Evolutionary conservation across 768 basidiomycete genomes (phyloP), one percentile per base, ranked within the genome.

Genomic region (Tulasnella sp.): DNA sequence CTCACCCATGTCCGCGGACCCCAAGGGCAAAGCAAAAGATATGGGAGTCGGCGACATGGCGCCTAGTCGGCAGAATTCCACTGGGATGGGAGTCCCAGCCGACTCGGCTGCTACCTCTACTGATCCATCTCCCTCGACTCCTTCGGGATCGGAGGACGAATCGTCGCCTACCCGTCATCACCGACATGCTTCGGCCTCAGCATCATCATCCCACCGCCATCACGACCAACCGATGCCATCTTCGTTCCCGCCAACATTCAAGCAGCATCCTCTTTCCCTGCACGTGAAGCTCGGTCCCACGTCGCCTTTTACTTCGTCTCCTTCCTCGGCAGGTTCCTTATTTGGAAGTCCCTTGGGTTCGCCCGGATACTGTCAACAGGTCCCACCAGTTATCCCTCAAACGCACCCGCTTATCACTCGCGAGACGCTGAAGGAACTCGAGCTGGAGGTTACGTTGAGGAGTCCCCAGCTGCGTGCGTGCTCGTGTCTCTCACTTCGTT

Each of bases 391-490:
- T 22, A 81, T 93, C 77, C 93, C 93, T 8, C 85, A 91, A 42
- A 83, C 88, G 58, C 85, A 86, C 39, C 94, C 96, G 0, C 87
- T 91, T 58, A 93, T 97, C 81, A 95, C 93, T 80, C 87, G 92
- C 49, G 88, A 90, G 64, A 94, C 93, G 1, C 86, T 97, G 79
- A 90, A 89, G 80, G 93, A 95, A 81, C 86, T 97, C 71, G 94
- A 97, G 82, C 85, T 97, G 25, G 88, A 91, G 76, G 89, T 91
- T 73, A 95, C 97, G 80, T 86, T 97, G 76, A 89, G 92, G 69
- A 95, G 95, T 82, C 93, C 94, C 31, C 94, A 96, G 81, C 90
- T 97, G 77, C 92, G 96, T 93, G 84, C 85, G 91, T 91, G 29
- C 75, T 76, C 36, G 69, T 76, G 69, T 76, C 72, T 80, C 67